phyloP scores from a whole-genome alignment of 2,329 filamentous ascomycete genomes.

The Colletotrichum shisoi region DNA sequence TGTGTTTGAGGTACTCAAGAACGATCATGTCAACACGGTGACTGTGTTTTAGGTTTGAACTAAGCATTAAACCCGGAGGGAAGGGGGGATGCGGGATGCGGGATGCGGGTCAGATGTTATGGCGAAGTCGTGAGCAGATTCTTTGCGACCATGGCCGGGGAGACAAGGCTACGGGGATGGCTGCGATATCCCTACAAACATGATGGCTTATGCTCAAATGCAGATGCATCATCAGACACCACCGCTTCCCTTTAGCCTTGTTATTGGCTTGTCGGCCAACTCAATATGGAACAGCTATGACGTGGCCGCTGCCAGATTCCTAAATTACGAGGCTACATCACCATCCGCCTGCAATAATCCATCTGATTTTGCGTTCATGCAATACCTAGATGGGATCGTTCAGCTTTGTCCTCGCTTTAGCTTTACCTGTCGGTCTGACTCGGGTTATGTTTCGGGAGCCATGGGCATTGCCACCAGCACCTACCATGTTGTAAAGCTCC shows the following conservation, averaged over 20 bases:
- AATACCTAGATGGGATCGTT: constrained; percentile 33
- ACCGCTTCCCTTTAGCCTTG: constrained; percentile 24
- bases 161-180: constrained; percentile 24
- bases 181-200: constrained; percentile 34
- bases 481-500: constrained; percentile 39
- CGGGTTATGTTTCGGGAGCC: constrained; percentile 35
- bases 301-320: constrained; percentile 24
- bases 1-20: constrained; percentile 95
- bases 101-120: constrained; percentile 16
- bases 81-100: too few relatives aligned
- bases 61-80: constrained; percentile 26
- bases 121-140: constrained; percentile 13
- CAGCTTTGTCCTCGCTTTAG: constrained; percentile 39
- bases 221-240: constrained; percentile 27
- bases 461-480: constrained; percentile 37
- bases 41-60: constrained; percentile 74
- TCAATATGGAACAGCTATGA: constrained; percentile 38
- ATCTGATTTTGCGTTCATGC: constrained; percentile 37
- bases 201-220: constrained; percentile 35
- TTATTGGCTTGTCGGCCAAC: constrained; percentile 25
- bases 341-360: constrained; percentile 32
- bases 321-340: constrained; percentile 22
- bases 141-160: constrained; percentile 18
- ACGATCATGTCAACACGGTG: constrained; percentile 85
- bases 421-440: constrained; percentile 33